These are phyloP conservation scores for Talaromyces adpressus DNA, from an alignment of 495 filamentous ascomycete species.

Conservation along the genomic window DNA sequence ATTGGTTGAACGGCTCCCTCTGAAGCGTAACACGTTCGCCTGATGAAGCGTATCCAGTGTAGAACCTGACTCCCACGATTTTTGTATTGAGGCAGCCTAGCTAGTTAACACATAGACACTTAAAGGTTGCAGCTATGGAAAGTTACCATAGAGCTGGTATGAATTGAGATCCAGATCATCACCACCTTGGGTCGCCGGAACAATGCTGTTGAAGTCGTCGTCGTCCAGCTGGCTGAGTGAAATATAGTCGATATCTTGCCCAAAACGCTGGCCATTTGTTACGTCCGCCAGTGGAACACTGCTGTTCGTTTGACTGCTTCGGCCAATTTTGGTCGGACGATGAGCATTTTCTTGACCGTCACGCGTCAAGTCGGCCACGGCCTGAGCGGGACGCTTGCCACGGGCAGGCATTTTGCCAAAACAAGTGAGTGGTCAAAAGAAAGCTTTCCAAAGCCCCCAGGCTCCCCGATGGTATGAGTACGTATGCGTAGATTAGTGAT, in stretches of 20 bases:
- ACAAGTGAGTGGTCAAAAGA: constrained; percentile 39
- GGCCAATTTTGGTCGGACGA: constrained; percentile 14
- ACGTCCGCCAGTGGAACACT: not conserved
- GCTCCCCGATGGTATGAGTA: not conserved
- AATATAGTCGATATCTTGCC: constrained; percentile 28
- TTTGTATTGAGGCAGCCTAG: constrained; percentile 36
- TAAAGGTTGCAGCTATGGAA: constrained; percentile 2
- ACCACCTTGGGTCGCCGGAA: constrained; percentile 29
- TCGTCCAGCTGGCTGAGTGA: constrained; percentile 25
- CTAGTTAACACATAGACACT: not conserved
- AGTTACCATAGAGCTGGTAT: constrained; percentile 46
- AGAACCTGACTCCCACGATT: constrained; percentile 77
- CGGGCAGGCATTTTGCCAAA: not conserved
- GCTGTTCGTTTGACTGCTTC: not conserved
- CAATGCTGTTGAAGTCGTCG: constrained; percentile 29
- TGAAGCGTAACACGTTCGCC: constrained; percentile 65
- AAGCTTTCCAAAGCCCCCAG: not conserved
- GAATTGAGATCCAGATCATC: constrained; percentile 34
- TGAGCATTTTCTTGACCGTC: constrained; percentile 16
- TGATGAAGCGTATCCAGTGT: constrained; percentile 59
- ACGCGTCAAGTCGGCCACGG: constrained; percentile 6
- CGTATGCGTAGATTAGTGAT: constrained; percentile 35
- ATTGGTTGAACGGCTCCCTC: constrained; percentile 66
- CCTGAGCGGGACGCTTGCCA: not conserved
- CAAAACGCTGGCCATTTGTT: constrained; percentile 23